These are phyloP conservation scores for Sarocladium oryzae DNA, from an alignment of 2,329 filamentous ascomycete species.

Conservation along the genomic window DNA sequence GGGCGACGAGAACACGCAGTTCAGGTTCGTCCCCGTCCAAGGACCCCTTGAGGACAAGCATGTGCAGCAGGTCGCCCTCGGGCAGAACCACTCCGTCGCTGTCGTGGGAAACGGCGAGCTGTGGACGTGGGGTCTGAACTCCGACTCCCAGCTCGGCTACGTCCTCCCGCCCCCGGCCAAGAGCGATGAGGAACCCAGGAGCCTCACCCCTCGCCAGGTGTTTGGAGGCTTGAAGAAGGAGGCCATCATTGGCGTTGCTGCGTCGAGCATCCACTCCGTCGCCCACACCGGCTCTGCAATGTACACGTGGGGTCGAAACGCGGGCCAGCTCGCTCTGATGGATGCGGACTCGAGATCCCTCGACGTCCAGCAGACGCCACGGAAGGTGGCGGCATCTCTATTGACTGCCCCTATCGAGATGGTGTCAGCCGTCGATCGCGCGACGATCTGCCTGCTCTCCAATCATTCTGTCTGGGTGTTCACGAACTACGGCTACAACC, in stretches of 20 bases:
- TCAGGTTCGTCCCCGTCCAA: slow-evolving; percentile 77
- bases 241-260: slow-evolving; percentile 70
- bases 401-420: slow-evolving; percentile 61
- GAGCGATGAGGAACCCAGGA: slow-evolving; percentile 78
- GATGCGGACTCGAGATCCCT: slow-evolving; percentile 91
- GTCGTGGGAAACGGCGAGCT: slow-evolving; percentile 82
- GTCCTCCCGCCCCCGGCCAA: slow-evolving; percentile 58
- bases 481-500: slow-evolving; percentile 92
- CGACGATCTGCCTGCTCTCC: slow-evolving; percentile 77
- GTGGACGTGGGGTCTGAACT: slow-evolving; percentile 92
- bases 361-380: slow-evolving; percentile 72
- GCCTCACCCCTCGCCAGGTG: slow-evolving; percentile 75
- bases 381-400: slow-evolving; percentile 81
- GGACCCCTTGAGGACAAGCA: slow-evolving; percentile 69
- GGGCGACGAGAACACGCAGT: slow-evolving; percentile 84
- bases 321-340: slow-evolving; percentile 87
- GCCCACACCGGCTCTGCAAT: slow-evolving; percentile 75
- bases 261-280: slow-evolving; percentile 86
- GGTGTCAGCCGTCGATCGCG: slow-evolving; percentile 83
- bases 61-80: slow-evolving; percentile 71
- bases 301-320: slow-evolving; percentile 93
- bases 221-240: slow-evolving; percentile 91
- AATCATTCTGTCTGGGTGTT: slow-evolving; percentile 91
- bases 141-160: slow-evolving; percentile 81
- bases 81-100: slow-evolving; percentile 86